Percentiles rank a stretch among this genome's conserved stretches.
Evolutionary conservation across 352 stramenopile species (phyloP).

Genomic region (Pythium sp.): DNA sequence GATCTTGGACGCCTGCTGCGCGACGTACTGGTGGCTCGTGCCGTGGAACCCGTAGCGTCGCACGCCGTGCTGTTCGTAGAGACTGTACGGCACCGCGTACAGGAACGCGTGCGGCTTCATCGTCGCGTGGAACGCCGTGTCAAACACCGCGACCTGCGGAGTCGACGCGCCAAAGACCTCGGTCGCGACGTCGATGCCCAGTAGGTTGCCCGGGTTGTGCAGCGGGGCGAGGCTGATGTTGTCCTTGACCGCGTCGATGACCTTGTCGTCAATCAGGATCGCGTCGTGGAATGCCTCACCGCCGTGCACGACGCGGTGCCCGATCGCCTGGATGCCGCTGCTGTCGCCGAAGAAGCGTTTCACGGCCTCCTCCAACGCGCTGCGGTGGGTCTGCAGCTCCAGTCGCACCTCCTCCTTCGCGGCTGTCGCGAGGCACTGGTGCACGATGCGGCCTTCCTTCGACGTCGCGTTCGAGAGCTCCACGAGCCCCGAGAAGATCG

Average conservation of each 20-base stretch:
- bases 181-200: constrained; percentile 80
- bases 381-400: constrained; percentile 50
- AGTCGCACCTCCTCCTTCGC: constrained; percentile 53
- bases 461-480: constrained; percentile 65
- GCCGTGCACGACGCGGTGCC: constrained; percentile 88
- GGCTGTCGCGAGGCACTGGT: constrained; percentile 51
- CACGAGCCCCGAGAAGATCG: constrained; percentile 73
- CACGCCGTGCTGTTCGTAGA: constrained; percentile 81
- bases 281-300: constrained; percentile 69
- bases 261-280: constrained; percentile 44
- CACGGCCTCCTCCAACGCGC: constrained; percentile 58
- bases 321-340: constrained; percentile 65
- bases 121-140: constrained; percentile 89
- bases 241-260: constrained; percentile 55
- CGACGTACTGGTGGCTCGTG: constrained; percentile 86
- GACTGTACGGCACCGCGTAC: constrained; percentile 78
- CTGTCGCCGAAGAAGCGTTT: constrained; percentile 55
- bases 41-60: constrained; percentile 91
- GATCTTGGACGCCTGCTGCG: constrained; percentile 56
- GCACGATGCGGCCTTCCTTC: constrained; percentile 62
- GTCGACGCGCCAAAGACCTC: constrained; percentile 62
- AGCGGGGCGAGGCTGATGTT: constrained; percentile 71
- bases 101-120: constrained; percentile 79
- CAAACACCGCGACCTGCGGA: constrained; percentile 87
- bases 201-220: constrained; percentile 87